Base-by-base conservation (phyloP, 192 early-diverging fungal genomes). In the Podila verticillata region DNA sequence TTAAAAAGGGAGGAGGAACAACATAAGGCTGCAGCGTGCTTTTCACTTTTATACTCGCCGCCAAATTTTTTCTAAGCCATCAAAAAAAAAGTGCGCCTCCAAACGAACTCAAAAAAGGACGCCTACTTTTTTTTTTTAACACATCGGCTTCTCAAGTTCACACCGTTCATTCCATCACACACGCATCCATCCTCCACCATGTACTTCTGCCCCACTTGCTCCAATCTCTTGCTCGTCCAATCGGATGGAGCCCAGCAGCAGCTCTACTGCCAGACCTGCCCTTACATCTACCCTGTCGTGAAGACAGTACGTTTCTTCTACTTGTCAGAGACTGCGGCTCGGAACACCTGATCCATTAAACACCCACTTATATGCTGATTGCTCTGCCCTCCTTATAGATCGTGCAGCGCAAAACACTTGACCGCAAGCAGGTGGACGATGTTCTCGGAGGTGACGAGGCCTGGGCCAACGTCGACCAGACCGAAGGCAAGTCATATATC, bases 191-290 rank as follows among this genome's bases (percentile, higher is more conserved):
- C 56, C 57, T 57, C 56, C 31, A 7, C 59, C 54, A 95, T 96
- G 95, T 90, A 92, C 81, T 98, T 95, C 82, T 98, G 96, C 73
- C 95, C 96, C 19, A 86, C 84, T 20, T 98, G 96, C 85, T 88
- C 89, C 12, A 98, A 98, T 84, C 58, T 98, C 64, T 84, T 98
- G 32, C 86, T 96, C 10, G 83, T 97, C 49, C 84, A 91, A 72
- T 86, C 87, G 57, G 85, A 87, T 20, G 64, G 60, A 20, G 90
- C 89, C 34, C 84, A 86, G 54, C 88, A 94, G 51, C 83, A 88
- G 39, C 89, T 93, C 51, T 87, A 83, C 61, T 98, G 96, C 82
- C 93, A 94, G 80, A 90, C 93, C 8, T 98, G 96, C 75, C 95
- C 95, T 15, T 98, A 95, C 74, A 84, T 91, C n/a, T 94, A 84